Percentiles rank a stretch among this genome's conserved stretches.
Evolutionary conservation across 1,284 basidiomycete genomes (phyloP).

Genomic region (Ganoderma resinaceum): DNA sequence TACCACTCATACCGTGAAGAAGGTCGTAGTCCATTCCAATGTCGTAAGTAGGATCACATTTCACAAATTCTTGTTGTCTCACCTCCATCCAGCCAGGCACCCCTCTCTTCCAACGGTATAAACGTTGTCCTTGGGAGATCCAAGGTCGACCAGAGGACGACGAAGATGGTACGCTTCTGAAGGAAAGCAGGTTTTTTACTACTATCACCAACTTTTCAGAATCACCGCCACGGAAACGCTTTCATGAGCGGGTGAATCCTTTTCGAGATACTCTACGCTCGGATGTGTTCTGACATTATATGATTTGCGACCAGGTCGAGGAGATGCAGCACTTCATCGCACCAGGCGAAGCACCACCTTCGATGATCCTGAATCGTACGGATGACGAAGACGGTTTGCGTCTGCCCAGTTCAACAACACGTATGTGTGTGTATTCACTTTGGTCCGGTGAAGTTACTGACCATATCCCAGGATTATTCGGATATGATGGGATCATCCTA

Average conservation of each 20-base stretch:
- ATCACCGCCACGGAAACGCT: slow-evolving; percentile 69
- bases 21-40: slow-evolving; percentile 87
- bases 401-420: slow-evolving; percentile 74
- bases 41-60: slow-evolving; percentile 61
- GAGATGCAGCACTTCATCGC: slow-evolving; percentile 78
- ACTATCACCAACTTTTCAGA: slow-evolving; percentile 47
- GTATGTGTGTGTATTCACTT: slow-evolving; percentile 50
- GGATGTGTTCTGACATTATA: neutral
- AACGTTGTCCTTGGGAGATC: slow-evolving; percentile 89
- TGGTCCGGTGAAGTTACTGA: neutral
- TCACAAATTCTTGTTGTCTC: neutral
- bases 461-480: slow-evolving; percentile 61
- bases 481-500: slow-evolving; percentile 83
- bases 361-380: slow-evolving; percentile 87
- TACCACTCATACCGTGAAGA: slow-evolving; percentile 74
- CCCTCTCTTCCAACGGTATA: slow-evolving; percentile 86
- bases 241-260: slow-evolving; percentile 64
- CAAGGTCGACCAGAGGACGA: slow-evolving; percentile 78
- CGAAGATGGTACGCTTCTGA: slow-evolving; percentile 63
- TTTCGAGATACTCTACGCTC: neutral
- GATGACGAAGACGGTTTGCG: slow-evolving; percentile 81
- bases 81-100: slow-evolving; percentile 72
- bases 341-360: slow-evolving; percentile 72
- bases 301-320: slow-evolving; percentile 58
- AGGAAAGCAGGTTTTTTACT: slow-evolving; percentile 6